Evolutionary conservation across 1,139 yeast genomes (phyloP).

Genomic region (Diutina rugosa): DNA sequence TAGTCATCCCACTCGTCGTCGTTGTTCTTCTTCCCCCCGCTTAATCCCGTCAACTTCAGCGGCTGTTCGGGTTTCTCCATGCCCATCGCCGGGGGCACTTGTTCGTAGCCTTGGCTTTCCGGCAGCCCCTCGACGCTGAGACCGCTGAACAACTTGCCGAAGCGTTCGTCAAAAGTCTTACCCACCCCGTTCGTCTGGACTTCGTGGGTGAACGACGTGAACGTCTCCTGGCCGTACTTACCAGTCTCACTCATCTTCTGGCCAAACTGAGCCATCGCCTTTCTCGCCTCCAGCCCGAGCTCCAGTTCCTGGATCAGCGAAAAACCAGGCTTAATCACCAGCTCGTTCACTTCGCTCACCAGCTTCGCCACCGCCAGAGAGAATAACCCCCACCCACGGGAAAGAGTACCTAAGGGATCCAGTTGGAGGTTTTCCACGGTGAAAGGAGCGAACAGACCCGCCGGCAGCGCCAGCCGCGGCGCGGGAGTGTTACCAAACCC

Average conservation of each 20-base stretch:
- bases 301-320: slow-evolving; percentile 75
- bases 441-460: slow-evolving; percentile 37
- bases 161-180: slow-evolving; percentile 32
- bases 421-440: slow-evolving; percentile 65
- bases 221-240: slow-evolving; percentile 52
- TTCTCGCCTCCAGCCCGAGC: slow-evolving; percentile 63
- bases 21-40: slow-evolving; percentile 17
- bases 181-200: slow-evolving; percentile 19
- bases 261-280: slow-evolving; percentile 94
- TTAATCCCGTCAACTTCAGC: slow-evolving; percentile 43
- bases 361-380: slow-evolving; percentile 75
- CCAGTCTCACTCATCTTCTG: slow-evolving; percentile 89
- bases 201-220: slow-evolving; percentile 47
- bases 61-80: slow-evolving; percentile 44
- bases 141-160: slow-evolving; percentile 40
- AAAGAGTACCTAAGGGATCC: slow-evolving; percentile 81
- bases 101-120: slow-evolving; percentile 19
- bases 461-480: slow-evolving; percentile 13
- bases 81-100: slow-evolving; percentile 52
- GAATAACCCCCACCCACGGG: slow-evolving; percentile 91
- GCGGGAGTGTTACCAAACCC: slow-evolving; percentile 84
- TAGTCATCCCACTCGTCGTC: slow-evolving; percentile 37
- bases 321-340: slow-evolving; percentile 81
- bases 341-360: slow-evolving; percentile 73
- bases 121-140: slow-evolving; percentile 7